Evolutionary conservation across 306 rosid species (phyloP).

Genomic region (Cicer yamashitae): DNA sequence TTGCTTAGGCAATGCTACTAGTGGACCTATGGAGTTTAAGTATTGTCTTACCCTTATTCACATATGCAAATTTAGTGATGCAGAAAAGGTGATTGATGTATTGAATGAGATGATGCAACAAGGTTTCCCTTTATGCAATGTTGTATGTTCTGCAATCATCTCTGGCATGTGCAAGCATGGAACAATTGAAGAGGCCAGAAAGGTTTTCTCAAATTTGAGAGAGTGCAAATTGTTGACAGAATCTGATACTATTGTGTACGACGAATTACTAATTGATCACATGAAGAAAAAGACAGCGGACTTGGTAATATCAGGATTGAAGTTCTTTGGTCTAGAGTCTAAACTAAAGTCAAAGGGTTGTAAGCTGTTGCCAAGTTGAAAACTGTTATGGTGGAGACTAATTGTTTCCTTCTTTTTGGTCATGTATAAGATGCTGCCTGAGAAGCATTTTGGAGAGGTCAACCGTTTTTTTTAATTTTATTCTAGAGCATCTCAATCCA

Average conservation of each 20-base stretch:
- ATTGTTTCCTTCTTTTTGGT: slow-evolving; percentile 2
- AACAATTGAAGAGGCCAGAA: slow-evolving; percentile 80
- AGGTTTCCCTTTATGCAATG: slow-evolving; percentile 61
- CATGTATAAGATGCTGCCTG: background rate
- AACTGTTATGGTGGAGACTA: background rate
- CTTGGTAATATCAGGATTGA: slow-evolving; percentile 73
- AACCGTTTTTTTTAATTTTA: slow-evolving; percentile 9
- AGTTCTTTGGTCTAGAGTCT: slow-evolving; percentile 77
- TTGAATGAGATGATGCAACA: slow-evolving; percentile 75
- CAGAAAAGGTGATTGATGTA: slow-evolving; percentile 61
- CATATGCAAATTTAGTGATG: slow-evolving; percentile 61
- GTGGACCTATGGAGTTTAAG: slow-evolving; percentile 77
- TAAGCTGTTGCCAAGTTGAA: slow-evolving; percentile 56
- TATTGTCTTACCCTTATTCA: slow-evolving; percentile 67
- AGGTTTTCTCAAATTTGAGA: slow-evolving; percentile 61
- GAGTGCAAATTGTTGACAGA: slow-evolving; percentile 64
- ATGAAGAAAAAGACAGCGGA: slow-evolving; percentile 83
- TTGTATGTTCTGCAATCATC: slow-evolving; percentile 63
- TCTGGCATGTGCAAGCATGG: slow-evolving; percentile 80
- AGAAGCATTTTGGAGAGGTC: slow-evolving; percentile 17
- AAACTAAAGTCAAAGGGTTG: slow-evolving; percentile 76
- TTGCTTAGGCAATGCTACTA: slow-evolving; percentile 67
- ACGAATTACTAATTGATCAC: slow-evolving; percentile 76
- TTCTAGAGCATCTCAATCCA: background rate
- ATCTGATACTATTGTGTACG: slow-evolving; percentile 67